Percentiles rank a stretch among this genome's conserved stretches.
phyloP scores from a whole-genome alignment of 2,329 filamentous ascomycete genomes.

The Gremmenia infestans region DNA sequence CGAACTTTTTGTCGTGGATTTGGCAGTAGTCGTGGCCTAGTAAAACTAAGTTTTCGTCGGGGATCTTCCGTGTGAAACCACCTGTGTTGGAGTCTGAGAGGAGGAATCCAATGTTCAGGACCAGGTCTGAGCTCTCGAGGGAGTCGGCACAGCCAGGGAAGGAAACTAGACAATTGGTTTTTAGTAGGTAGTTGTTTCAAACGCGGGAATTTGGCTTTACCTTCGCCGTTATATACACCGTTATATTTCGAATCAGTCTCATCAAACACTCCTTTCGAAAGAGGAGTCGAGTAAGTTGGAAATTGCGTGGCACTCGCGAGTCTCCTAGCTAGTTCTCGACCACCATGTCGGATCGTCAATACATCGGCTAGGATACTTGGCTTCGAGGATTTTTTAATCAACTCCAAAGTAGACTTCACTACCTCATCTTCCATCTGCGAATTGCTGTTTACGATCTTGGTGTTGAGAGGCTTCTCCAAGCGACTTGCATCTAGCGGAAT shows the following conservation, averaged over 20 bases:
- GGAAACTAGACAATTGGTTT: constrained; percentile 15
- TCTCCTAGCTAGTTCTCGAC: constrained; percentile 26
- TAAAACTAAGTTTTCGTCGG: constrained; percentile 15
- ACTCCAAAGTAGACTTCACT: constrained; percentile 34
- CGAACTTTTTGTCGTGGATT: constrained; percentile 20
- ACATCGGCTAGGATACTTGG: constrained; percentile 50
- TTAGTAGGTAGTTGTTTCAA: not conserved
- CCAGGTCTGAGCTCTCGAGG: constrained; percentile 38
- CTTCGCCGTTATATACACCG: constrained; percentile 43
- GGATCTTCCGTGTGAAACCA: constrained; percentile 35
- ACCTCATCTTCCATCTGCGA: constrained; percentile 26
- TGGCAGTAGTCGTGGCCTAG: constrained; percentile 24
- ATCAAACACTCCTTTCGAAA: constrained; percentile 47
- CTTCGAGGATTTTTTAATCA: constrained; percentile 40
- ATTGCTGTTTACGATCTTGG: constrained; percentile 19
- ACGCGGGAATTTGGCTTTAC: constrained; percentile 19
- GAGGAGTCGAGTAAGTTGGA: constrained; percentile 43
- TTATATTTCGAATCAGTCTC: constrained; percentile 43
- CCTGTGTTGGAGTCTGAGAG: constrained; percentile 43
- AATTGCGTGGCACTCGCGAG: constrained; percentile 40
- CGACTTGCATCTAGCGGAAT: constrained; percentile 31
- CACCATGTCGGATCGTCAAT: constrained; percentile 32
- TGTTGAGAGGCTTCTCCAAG: constrained; percentile 27
- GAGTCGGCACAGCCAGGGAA: constrained; percentile 32
- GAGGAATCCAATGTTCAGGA: constrained; percentile 43